phyloP scores from a whole-genome alignment of 768 basidiomycete genomes.

The Clavulina sp. region DNA sequence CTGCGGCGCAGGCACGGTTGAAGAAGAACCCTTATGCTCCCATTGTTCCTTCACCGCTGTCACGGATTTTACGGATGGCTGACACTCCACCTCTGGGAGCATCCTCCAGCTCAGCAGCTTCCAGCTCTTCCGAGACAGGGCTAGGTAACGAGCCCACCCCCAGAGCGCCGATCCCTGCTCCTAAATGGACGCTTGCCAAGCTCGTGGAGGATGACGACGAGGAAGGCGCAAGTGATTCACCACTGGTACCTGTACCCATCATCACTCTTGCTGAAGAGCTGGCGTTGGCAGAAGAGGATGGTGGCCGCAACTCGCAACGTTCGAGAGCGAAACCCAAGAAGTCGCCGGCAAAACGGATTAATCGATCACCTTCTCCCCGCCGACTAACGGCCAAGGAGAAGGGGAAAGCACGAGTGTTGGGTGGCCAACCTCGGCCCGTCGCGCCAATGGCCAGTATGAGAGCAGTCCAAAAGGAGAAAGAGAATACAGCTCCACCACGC shows the following conservation, averaged over 20 bases:
- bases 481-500: no score
- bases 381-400: not conserved
- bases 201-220: not conserved
- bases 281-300: not conserved
- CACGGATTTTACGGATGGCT: slow-evolving; percentile 1
- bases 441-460: no score
- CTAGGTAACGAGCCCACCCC: not conserved
- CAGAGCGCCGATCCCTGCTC: not conserved
- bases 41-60: slow-evolving; percentile 8
- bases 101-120: not conserved
- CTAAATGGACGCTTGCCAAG: not conserved
- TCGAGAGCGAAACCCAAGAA: not conserved
- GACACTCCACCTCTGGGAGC: not conserved
- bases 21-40: slow-evolving; percentile 11
- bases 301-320: not conserved
- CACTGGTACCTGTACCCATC: not conserved
- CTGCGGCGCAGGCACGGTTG: slow-evolving; percentile 4
- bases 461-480: no score
- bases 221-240: not conserved
- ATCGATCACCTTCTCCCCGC: not conserved
- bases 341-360: no score
- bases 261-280: not conserved
- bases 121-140: not conserved
- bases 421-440: not conserved
- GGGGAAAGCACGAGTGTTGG: not conserved